Evolutionary conservation across 2,329 filamentous ascomycete genomes (phyloP).

Genomic region (Colletotrichum simmondsii): DNA sequence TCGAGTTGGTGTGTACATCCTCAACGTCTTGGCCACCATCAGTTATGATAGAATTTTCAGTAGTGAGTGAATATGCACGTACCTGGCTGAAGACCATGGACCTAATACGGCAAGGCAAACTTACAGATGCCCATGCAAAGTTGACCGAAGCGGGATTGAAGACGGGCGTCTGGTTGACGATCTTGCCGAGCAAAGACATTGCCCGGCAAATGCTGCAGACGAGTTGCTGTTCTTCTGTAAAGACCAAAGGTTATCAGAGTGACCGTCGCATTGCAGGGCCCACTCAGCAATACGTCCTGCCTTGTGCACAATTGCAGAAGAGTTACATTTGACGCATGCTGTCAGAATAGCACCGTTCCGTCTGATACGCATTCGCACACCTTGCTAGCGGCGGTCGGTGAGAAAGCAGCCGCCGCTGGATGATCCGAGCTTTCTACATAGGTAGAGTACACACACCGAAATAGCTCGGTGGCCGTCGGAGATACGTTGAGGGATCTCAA

Average conservation of each 20-base stretch:
- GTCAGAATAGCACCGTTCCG: conserved; percentile 19
- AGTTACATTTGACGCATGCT: conserved; percentile 19
- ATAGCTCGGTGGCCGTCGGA: conserved; percentile 18
- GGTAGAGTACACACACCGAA: conserved; percentile 25
- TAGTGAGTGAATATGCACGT: conserved; percentile 16
- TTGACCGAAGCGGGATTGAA: not conserved
- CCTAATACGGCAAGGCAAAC: conserved; percentile 18
- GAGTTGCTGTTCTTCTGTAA: not conserved
- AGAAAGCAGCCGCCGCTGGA: conserved; percentile 7
- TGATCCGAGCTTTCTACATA: conserved; percentile 20
- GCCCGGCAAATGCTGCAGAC: not conserved
- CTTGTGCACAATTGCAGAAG: not conserved
- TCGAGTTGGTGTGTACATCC: conserved; percentile 26
- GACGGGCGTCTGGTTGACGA: conserved; percentile 3
- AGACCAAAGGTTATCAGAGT: not conserved
- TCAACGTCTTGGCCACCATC: conserved; percentile 21
- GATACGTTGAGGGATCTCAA: not conserved
- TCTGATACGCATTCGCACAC: conserved; percentile 20
- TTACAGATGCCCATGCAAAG: conserved; percentile 7
- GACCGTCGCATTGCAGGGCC: conserved; percentile 7
- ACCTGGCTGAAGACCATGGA: conserved; percentile 32
- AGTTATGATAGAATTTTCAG: conserved; percentile 24
- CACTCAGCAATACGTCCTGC: not conserved
- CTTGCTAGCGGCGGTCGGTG: conserved; percentile 11
- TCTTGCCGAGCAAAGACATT: not conserved